Base-by-base conservation (phyloP, 2,329 filamentous ascomycete genomes). In the Tolypocladium guangdongense region DNA sequence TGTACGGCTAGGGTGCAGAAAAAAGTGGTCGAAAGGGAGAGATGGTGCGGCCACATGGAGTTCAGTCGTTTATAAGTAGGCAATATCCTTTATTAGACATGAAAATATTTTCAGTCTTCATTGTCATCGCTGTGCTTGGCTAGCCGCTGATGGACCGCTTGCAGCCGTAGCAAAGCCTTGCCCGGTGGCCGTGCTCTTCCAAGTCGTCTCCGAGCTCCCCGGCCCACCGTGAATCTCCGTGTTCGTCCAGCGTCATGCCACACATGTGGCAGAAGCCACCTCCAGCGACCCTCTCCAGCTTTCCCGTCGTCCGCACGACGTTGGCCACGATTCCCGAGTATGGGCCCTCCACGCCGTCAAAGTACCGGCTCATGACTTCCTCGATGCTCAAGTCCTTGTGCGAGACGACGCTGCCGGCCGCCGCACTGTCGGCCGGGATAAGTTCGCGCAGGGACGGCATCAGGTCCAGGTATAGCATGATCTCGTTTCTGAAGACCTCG, bases 321-420 rank as follows among this genome's bases (percentile, higher is more conserved):
- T 99, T 99, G 35, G 91, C 87, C 59, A 99, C 91, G 53, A 97
- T 90, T 53, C 88, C 89, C 3, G 91, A 88, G 64, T 95, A 96
- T 55, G 86, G 87, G 59, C 83, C 81, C 66, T 96, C 91, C 18
- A 96, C 68, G 39, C 89, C 41, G 59, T 83, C 81, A 63, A 99
- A 96, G 68, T 96, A 99, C 54, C 90, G 84, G 54, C 78, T 74
- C 85, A 97, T 91, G 52, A 99, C 80, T 60, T 91, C 86, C 64
- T 96, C 90, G 62, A 99, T 96, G 47, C 90, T 95, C 47, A 89
- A 79, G 59, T 90, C 86, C 64, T 85, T 88, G 60, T 86, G 83
- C 35, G 81, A 87, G 3, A 83, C 69, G 64, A 86, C 68, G 50
- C 68, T 66, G 20, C 54, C 55, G 50, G 67, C 55, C 30, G 51